These are phyloP conservation scores for Talaromyces funiculosus DNA, from an alignment of 2,329 filamentous ascomycete species.

Conservation along the genomic window DNA sequence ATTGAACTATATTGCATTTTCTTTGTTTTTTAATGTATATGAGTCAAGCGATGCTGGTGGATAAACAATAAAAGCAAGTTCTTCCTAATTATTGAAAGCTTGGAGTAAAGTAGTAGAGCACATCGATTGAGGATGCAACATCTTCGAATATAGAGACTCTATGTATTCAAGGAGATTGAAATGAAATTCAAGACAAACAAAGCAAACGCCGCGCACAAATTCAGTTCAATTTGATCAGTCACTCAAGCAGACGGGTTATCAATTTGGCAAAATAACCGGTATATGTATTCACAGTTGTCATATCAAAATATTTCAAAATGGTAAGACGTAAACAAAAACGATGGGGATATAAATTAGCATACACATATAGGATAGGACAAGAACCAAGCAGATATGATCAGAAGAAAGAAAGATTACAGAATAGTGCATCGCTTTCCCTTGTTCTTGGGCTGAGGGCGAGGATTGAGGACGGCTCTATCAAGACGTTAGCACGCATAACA, in stretches of 20 bases:
- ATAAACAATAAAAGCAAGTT: not conserved
- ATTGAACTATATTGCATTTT: not conserved
- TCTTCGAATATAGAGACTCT: not conserved
- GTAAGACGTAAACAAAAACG: not conserved
- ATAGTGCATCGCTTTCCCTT: slow-evolving; percentile 45
- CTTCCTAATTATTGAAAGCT: not conserved
- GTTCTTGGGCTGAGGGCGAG: slow-evolving; percentile 40
- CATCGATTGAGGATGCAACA: not conserved
- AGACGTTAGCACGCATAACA: not conserved
- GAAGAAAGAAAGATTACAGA: slow-evolving; percentile 24
- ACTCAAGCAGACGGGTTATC: too few species aligned
- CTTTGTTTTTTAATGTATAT: not conserved
- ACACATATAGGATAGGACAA: not conserved
- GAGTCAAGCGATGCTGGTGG: not conserved
- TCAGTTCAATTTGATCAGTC: not conserved
- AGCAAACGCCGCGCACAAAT: slow-evolving; percentile 11
- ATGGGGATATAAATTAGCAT: slow-evolving; percentile 10
- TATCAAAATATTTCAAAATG: not conserved
- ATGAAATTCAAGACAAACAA: slow-evolving; percentile 14
- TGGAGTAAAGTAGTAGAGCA: not conserved
- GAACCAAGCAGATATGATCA: not conserved
- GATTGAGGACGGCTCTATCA: slow-evolving; percentile 44
- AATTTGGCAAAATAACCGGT: not conserved
- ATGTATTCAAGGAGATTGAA: not conserved
- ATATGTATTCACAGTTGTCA: slow-evolving; percentile 4